Percentiles rank a stretch among this genome's conserved stretches.
These are phyloP conservation scores for Pholiota molesta DNA, from an alignment of 768 basidiomycete species.

Conservation along the genomic window DNA sequence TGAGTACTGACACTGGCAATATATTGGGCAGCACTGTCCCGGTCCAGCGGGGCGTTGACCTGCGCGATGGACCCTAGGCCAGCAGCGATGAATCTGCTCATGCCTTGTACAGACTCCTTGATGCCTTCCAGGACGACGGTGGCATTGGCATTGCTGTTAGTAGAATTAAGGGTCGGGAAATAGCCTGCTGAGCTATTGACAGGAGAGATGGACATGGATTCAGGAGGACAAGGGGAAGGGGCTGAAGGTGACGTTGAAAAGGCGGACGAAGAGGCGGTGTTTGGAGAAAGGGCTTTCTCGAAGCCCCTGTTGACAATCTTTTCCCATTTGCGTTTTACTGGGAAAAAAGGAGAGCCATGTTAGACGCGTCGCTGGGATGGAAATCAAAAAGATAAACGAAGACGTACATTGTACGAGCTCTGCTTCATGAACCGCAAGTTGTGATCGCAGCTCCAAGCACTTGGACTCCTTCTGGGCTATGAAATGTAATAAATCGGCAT, in stretches of 20 bases:
- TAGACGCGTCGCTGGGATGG: no score
- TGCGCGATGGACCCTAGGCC: conserved; percentile 33
- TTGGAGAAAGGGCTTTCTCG: conserved; percentile 33
- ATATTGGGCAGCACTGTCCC: background rate
- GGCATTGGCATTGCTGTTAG: conserved; percentile 25
- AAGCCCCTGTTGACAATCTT: conserved; percentile 72
- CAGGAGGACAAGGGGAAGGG: conserved; percentile 9
- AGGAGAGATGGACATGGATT: conserved; percentile 3
- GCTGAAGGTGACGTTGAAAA: background rate
- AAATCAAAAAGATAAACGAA: background rate
- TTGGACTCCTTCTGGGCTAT: conserved; percentile 88
- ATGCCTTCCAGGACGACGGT: conserved; percentile 58
- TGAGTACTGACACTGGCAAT: background rate
- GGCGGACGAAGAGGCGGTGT: conserved; percentile 2
- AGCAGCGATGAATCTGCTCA: conserved; percentile 58
- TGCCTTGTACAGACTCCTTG: conserved; percentile 64
- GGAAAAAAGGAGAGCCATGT: conserved; percentile 2
- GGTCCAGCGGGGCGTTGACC: conserved; percentile 9
- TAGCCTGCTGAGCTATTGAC: conserved; percentile 1
- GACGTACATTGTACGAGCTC: conserved; percentile 66
- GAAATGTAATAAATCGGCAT: conserved; percentile 78
- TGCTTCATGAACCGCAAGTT: conserved; percentile 70
- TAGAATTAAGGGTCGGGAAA: conserved; percentile 5
- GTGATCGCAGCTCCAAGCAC: conserved; percentile 79
- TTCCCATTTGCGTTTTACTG: conserved; percentile 86